Evolutionary conservation across 1,284 basidiomycete species (phyloP), one percentile per base, ranked within the genome.

Genomic region (Melampsora americana): DNA sequence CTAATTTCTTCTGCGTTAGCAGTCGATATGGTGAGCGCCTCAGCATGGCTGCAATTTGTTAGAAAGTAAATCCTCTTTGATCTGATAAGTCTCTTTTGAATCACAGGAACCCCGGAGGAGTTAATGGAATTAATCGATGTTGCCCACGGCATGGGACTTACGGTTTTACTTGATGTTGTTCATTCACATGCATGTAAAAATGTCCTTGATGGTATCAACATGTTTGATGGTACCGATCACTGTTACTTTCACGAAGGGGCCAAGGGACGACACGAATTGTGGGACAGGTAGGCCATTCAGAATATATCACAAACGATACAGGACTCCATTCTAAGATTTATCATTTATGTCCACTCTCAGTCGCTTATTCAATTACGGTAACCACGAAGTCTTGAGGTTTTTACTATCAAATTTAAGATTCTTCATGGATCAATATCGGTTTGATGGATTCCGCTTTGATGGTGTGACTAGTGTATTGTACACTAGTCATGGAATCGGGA

Each of bases 381-480:
- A 88, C 77, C 92, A 97, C 82, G 95, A 99, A 83, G 95, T 98
- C 26, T 84, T 97, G 39, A 88, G 95, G 30, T 99, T 98, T 87
- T 85, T 99, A 71, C 85, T 99, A 79, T 95, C 93, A 82, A 99
- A 99, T 83, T 85, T 98, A 67, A 88, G 95, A 46, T 99, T 90
- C 86, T 99, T 90, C 87, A 89, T 98, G 84, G 95, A 99, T 78
- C 91, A 93, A 81, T 98, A 92, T 84, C 88, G 88, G 79, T 98
- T 99, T 82, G 95, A 98, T 80, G 95, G 95, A 4, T 99, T 98
- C 88, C 86, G 95, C 62, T 99, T 99, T 82, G 95, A 99, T 80
- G 95, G 95, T 56, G 95, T 99, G 59, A 99, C 95, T 4, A 95
- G 92, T 81, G 98, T 99, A 93, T 94, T 99, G 90, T 99, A 98